Percentiles rank a stretch among this genome's conserved stretches.
Conservation (phyloP, 805 yeast genomes). For the Candida suzukii region DNA sequence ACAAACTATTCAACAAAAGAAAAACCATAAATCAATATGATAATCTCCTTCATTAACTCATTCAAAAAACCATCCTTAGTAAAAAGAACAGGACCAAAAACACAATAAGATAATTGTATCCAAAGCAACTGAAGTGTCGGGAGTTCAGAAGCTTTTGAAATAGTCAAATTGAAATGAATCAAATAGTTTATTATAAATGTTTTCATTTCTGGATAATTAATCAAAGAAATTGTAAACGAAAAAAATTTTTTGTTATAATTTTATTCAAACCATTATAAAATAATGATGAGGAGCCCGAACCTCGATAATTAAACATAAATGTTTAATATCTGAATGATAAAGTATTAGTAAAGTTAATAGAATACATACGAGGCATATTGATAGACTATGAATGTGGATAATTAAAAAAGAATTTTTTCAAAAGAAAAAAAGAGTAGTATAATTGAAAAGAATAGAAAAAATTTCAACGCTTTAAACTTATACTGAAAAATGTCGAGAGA, state of each 20-base stretch:
- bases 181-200: neutral
- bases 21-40: too few species aligned
- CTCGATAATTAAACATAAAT: neutral
- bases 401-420: neutral
- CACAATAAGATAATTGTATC: slow-evolving; percentile 1
- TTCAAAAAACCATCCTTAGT: too few species aligned
- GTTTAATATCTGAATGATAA: neutral
- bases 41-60: too few species aligned
- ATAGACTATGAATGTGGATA: slow-evolving; percentile 15
- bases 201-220: too few species aligned
- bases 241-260: too few species aligned
- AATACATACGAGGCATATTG: slow-evolving; percentile 60
- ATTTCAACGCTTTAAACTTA: neutral
- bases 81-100: neutral
- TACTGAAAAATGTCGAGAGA: neutral
- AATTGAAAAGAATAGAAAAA: neutral
- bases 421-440: too few species aligned
- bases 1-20: too few species aligned
- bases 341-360: too few species aligned
- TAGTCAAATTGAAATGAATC: neutral
- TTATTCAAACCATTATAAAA: too few species aligned
- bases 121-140: slow-evolving; percentile 2
- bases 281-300: slow-evolving; percentile 58
- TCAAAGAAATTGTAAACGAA: too few species aligned
- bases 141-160: too few species aligned